Evolutionary conservation across 306 rosid genomes (phyloP), one percentile per base, ranked within the genome.

Genomic region (Cucumis hystrix): DNA sequence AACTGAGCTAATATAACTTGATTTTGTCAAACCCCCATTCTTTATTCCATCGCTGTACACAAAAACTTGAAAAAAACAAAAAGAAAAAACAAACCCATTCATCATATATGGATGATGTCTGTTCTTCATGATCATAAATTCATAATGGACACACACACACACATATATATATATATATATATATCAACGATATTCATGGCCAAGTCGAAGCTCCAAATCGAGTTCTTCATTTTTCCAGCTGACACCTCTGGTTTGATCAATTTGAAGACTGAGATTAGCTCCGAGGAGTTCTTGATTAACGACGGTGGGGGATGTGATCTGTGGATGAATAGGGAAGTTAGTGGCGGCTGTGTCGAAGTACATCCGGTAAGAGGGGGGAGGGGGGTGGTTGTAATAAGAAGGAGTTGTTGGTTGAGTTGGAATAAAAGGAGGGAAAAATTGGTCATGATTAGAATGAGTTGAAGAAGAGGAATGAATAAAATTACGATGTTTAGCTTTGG

Each of bases 121-220:
- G 64, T 23, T 61, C 40, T 28, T 61, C 39, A 15, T 33, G 21
- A 3, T 63, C 45, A 15, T 33, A 7, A 6, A 17, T 7, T 63
- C 45, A 7, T 5, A 39, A 15, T 52, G 20, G 57, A 49, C 3
- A 33, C 3, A 33, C 3, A 33, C 3, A 28, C 0, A 28, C 1
- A 33, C 3, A 33, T 33, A 33, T 33, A 33, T 33, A 33, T 33
- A 33, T 33, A 33, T 33, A 33, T 33, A 33, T 33, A 33, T 33
- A 33, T 33, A 33, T 71, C 76, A 81, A 54, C 75, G 80, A 47
- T 85, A 86, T 83, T 89, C 83, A 79, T 87, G 87, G 52, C 98
- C 97, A 41, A 94, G 88, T 45, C 96, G 93, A 64, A 94, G 98
- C 91, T 92, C 97, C 85, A 92, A 90, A 77, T 94, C 98, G 56